Evolutionary conservation across 2,329 filamentous ascomycete genomes (phyloP), one percentile per base, ranked within the genome.

Genomic region (Epichloe festucae): DNA sequence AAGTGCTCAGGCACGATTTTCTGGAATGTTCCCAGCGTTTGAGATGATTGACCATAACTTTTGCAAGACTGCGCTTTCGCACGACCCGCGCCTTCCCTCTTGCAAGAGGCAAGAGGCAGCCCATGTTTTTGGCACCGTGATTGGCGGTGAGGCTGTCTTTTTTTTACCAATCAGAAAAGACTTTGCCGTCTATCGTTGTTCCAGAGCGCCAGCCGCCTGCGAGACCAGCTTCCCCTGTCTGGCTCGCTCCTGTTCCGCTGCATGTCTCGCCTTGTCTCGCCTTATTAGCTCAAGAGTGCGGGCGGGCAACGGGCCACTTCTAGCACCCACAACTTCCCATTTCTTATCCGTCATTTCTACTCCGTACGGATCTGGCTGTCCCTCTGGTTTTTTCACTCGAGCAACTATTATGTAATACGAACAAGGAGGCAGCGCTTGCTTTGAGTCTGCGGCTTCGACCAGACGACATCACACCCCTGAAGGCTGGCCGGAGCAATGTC

Each of bases 261-360:
- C 48, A 52, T 54, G 53, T 54, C 49, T 56, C 36, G 46, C 38
- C 50, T 43, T 51, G 31, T 47, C 19, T 44, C 50, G 49, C 51
- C 44, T 44, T 43, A n/a, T 12, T 35, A 42, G 45, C 40, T 45
- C n/a, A 11, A 36, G 6, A 48, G 46, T 23, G 36, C 42, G 41
- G 40, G 41, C 35, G 31, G 52, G n/a, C 31, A 39, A 41, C 52
- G 49, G 52, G 52, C 49, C 49, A 41, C 38, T 34, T 35, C 46
- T 46, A 43, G 21, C 39, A 40, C n/a, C 17, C 40, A 42, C 40
- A 23, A 42, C 8, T 10, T 42, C 40, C 40, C 40, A 19, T 19
- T 43, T 43, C 41, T 42, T 21, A 19, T 7, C 40, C 19, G 19
- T 14, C 17, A 23, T 31, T 14, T n/a, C 36, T 19, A 42, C 23